Conservation (phyloP, 805 yeast species). For the Tetrapisispora pingtungensis region DNA sequence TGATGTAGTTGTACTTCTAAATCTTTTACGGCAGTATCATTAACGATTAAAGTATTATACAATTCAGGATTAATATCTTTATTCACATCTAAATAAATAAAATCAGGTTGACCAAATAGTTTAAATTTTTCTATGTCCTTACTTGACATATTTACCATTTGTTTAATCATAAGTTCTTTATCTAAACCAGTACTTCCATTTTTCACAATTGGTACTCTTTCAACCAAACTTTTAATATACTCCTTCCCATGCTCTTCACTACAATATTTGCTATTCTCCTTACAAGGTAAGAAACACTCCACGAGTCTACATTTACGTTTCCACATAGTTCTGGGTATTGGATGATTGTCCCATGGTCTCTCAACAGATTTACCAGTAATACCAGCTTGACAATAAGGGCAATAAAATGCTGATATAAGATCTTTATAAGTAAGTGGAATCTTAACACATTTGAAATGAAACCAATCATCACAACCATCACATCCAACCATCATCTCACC, state of each 20-base stretch:
- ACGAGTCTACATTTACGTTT: constrained; percentile 61
- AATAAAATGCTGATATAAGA: constrained; percentile 55
- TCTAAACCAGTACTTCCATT: background rate
- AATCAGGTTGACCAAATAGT: constrained; percentile 13
- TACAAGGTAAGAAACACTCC: constrained; percentile 36
- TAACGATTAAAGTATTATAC: constrained; percentile 10
- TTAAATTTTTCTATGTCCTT: constrained; percentile 10
- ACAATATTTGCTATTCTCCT: constrained; percentile 57
- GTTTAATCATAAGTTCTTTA: constrained; percentile 6
- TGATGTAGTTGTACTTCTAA: constrained; percentile 9
- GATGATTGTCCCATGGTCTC: background rate
- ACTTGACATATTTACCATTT: constrained; percentile 7
- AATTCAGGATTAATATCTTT: constrained; percentile 9
- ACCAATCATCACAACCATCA: constrained; percentile 95
- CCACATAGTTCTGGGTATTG: constrained; percentile 50
- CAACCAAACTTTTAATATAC: constrained; percentile 12
- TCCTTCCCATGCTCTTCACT: constrained; percentile 54
- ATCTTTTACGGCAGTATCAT: constrained; percentile 13
- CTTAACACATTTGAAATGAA: constrained; percentile 69
- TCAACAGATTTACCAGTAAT: constrained; percentile 27
- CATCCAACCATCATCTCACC: constrained; percentile 89
- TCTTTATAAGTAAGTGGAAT: constrained; percentile 41
- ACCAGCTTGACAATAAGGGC: constrained; percentile 56
- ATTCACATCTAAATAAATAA: constrained; percentile 12
- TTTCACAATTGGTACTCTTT: background rate